A percentile compares a stretch with the other conserved stretches of the same genome.
Evolutionary conservation across 2,329 filamentous ascomycete genomes (phyloP).

Genomic region (Aspergillus eucalypticola): DNA sequence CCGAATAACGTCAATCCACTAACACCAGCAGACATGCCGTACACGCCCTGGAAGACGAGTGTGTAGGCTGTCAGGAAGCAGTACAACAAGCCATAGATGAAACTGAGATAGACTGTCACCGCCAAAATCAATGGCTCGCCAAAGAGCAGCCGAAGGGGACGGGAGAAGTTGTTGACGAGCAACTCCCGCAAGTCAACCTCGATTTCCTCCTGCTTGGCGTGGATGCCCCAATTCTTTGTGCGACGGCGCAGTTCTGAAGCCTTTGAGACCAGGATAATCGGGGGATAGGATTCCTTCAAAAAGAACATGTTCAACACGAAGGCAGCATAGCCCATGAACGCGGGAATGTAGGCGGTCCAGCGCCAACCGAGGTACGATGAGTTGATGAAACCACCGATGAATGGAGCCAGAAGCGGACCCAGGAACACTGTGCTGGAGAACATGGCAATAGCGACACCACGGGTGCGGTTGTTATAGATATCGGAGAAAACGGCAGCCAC

Average conservation of each 20-base stretch:
- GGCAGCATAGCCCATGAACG: slow-evolving; percentile 53
- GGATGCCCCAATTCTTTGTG: slow-evolving; percentile 61
- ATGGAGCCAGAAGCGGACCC: slow-evolving; percentile 53
- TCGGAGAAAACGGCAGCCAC: slow-evolving; percentile 47
- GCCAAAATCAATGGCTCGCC: slow-evolving; percentile 46
- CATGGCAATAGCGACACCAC: slow-evolving; percentile 44
- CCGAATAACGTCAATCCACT: slow-evolving; percentile 81
- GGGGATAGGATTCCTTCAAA: slow-evolving; percentile 57
- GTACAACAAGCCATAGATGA: slow-evolving; percentile 40
- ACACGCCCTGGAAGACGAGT: slow-evolving; percentile 51
- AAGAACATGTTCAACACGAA: slow-evolving; percentile 41
- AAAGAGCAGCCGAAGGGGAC: slow-evolving; percentile 43
- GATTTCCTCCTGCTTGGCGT: slow-evolving; percentile 55
- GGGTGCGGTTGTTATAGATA: slow-evolving; percentile 48
- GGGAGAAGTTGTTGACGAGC: slow-evolving; percentile 49
- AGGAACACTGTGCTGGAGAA: slow-evolving; percentile 56
- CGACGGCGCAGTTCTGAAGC: slow-evolving; percentile 52
- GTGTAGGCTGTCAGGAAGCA: slow-evolving; percentile 42
- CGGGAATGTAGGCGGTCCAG: slow-evolving; percentile 52
- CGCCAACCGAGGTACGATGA: slow-evolving; percentile 50
- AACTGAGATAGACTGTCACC: slow-evolving; percentile 43
- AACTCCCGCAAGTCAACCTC: slow-evolving; percentile 51
- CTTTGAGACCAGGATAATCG: slow-evolving; percentile 54
- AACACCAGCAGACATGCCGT: slow-evolving; percentile 68
- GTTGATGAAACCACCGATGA: slow-evolving; percentile 51